Evolutionary conservation across 805 yeast species (phyloP), one percentile per base, ranked within the genome.

Genomic region (Lipomyces orientalis): DNA sequence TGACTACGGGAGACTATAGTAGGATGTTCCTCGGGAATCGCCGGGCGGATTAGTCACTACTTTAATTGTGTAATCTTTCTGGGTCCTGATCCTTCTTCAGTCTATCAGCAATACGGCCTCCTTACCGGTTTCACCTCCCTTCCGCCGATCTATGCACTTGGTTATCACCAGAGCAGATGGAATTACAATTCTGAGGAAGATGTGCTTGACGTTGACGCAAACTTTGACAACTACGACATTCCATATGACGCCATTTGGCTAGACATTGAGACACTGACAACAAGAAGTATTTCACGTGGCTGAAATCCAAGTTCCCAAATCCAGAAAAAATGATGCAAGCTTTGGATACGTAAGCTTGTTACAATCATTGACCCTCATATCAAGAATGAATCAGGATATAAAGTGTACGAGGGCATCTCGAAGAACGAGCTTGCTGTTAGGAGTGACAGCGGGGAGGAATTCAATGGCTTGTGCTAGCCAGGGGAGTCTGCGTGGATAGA

Each of bases 151-250:
- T 90, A 93, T 74, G 82, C 97, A 0, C 77, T 93, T 14, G 98
- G 97, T 0, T 91, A 95, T 76, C 98, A 95, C 76, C 99, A 95
- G 79, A 94, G 97, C 76, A 85, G 98, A 75, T 95, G 99, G 99
- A 95, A 95, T 77, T 95, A 95, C 79, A 91, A 91, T 76, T 93
- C 90, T 73, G 93, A 91, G 75, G 83, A 83, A 10, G 99, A 95
- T 78, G 94, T 95, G 0, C 78, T 92, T 19, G 86, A 83, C 7
- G 89, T 95, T 14, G 84, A 85, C 71, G 76, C 82, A 1, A 83
- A 86, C 64, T 89, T 95, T 84, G 98, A 94, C 77, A 81, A 84
- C 67, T 76, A 86, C 73, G 85, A 82, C 56, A 87, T 95, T 66
- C 98, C 98, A 1, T 90, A 88, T 76, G 99, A 95, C 77, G 87